Base-by-base conservation (phyloP, 805 yeast species). In the Ogataea naganishii region DNA sequence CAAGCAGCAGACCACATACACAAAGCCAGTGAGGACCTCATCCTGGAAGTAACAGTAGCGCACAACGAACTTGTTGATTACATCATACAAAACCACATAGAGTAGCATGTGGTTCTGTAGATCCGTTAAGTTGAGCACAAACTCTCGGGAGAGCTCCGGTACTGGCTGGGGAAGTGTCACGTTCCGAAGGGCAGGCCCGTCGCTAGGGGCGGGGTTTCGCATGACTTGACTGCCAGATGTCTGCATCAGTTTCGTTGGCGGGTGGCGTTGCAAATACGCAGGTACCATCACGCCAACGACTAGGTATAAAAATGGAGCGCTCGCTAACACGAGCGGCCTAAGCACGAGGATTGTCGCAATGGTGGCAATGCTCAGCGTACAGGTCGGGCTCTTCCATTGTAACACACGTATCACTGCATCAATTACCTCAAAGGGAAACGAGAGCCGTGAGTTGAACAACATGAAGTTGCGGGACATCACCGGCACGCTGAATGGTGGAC, bases 111-210 rank as follows among this genome's bases (percentile, higher is more conserved):
- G 79, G 48, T 85, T 85, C 47, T 85, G 95, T 35, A 84, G 60
- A 57, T 85, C 95, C 1, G 94, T 82, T 43, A 82, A 60, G 48
- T 85, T 85, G 33, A 84, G 48, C 14, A 79, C 53, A 47, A 84
- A 85, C 48, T 85, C 95, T 32, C 81, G 63, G 19, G 88, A 76
- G 29, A 81, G 62, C 50, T 84, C 85, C 4, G 88, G 80, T 6
- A 77, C 81, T 0, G 94, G 92, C 36, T 70, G 72, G 3, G 85
- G 82, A 3, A 66, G 45, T 20, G 58, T 66, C 16, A 71, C 63
- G 9, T 60, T 58, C 24, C 58, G 43, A 23, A 80, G 41, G 1
- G 73, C 66, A 4, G 74, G 73, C 1, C 73, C 76, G 18, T 63
- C 58, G 1, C 73, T 62, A 3, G 75, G 68, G 0, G 60, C 50